Evolutionary conservation across 495 filamentous ascomycete species (phyloP).

Genomic region (Xylaria bambusicola): DNA sequence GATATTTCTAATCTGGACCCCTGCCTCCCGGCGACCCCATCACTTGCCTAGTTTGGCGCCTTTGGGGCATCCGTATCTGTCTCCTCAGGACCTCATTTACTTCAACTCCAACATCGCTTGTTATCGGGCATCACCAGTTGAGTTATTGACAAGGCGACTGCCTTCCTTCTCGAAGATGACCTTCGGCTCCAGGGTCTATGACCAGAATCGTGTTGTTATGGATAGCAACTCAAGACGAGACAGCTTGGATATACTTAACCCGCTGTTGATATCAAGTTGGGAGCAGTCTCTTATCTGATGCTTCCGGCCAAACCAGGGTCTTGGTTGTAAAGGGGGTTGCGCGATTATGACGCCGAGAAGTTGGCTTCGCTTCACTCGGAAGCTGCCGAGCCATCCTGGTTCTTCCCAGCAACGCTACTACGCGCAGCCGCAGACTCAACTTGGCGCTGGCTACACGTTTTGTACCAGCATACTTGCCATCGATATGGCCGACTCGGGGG

Average conservation of each 20-base stretch:
- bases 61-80: neutral
- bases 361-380: neutral
- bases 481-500: neutral
- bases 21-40: neutral
- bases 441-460: neutral
- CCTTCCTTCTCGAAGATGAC: neutral
- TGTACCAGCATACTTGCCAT: neutral
- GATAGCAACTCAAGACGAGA: neutral
- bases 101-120: neutral
- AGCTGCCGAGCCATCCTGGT: neutral
- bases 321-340: neutral
- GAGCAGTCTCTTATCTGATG: neutral
- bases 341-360: neutral
- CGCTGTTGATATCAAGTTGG: neutral
- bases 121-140: neutral
- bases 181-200: neutral
- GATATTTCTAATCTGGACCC: conserved; percentile 6
- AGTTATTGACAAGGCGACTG: neutral
- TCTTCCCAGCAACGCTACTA: conserved; percentile 5
- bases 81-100: neutral
- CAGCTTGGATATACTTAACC: neutral
- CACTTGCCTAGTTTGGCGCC: neutral
- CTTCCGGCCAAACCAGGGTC: neutral
- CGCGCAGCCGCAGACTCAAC: neutral
- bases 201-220: neutral